Conservation (phyloP, 306 rosid species). For the Vicia sativa region DNA sequence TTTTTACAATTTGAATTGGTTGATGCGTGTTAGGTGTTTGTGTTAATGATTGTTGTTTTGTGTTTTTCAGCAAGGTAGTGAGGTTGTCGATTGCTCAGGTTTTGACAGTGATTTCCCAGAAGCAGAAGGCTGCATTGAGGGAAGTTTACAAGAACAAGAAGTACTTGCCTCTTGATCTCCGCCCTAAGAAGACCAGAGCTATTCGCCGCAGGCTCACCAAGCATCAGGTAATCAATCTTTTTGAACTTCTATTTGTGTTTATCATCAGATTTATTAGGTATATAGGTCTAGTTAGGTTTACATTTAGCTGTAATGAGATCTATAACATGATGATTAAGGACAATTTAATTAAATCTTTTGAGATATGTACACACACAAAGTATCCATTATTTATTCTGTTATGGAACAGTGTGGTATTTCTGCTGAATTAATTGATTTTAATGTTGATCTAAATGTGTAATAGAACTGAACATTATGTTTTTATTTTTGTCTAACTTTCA, state of each 20-base stretch:
- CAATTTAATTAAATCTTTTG: too few relatives aligned
- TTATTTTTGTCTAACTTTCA: background rate
- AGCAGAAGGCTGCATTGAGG: slow-evolving; percentile 85
- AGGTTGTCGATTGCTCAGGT: slow-evolving; percentile 92
- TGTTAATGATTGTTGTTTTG: background rate
- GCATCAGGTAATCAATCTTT: slow-evolving; percentile 68
- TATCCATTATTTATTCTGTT: too few relatives aligned
- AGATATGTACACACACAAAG: too few relatives aligned
- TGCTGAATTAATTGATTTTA: too few relatives aligned
- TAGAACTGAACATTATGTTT: background rate
- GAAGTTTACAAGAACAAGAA: slow-evolving; percentile 90
- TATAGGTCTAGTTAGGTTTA: too few relatives aligned
- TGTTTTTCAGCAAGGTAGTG: slow-evolving; percentile 80
- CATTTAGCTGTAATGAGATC: background rate
- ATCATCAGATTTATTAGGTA: too few relatives aligned
- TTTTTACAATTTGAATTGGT: background rate
- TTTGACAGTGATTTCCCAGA: slow-evolving; percentile 94
- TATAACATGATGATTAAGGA: too few relatives aligned
- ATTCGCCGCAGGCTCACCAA: slow-evolving; percentile 92
- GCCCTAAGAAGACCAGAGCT: slow-evolving; percentile 98
- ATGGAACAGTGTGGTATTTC: too few relatives aligned
- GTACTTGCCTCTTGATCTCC: slow-evolving; percentile 91
- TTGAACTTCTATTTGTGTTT: background rate
- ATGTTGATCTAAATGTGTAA: too few relatives aligned
- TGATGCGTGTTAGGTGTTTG: background rate